These are phyloP conservation scores for Pythium rhizo-oryzae DNA, from an alignment of 352 stramenopile genomes.

Conservation along the genomic window DNA sequence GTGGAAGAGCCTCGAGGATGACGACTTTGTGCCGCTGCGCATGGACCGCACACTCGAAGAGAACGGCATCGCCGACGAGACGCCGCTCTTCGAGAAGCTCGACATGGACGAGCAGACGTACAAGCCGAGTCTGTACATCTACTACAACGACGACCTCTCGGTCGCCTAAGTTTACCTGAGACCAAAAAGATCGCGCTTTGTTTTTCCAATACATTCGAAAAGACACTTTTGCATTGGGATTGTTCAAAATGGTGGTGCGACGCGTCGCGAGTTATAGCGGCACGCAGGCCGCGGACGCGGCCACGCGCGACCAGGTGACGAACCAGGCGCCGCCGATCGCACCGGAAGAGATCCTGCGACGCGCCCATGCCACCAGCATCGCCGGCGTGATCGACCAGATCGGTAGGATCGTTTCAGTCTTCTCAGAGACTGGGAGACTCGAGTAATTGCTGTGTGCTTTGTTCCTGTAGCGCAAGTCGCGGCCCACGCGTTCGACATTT, in stretches of 20 bases:
- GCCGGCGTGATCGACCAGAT: slow-evolving; percentile 56
- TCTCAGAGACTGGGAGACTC: background rate
- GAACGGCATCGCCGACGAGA: slow-evolving; percentile 90
- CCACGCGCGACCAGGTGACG: background rate
- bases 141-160: slow-evolving; percentile 95
- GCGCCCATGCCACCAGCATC: slow-evolving; percentile 48
- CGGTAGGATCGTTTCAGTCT: slow-evolving; percentile 30
- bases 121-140: slow-evolving; percentile 90
- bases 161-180: slow-evolving; percentile 48
- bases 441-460: background rate
- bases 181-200: background rate
- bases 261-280: slow-evolving; percentile 13
- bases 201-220: background rate
- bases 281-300: slow-evolving; percentile 5
- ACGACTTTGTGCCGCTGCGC: slow-evolving; percentile 88
- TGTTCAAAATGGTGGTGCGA: slow-evolving; percentile 15
- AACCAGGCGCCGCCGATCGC: slow-evolving; percentile 1
- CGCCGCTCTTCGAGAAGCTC: slow-evolving; percentile 75
- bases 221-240: background rate
- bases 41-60: slow-evolving; percentile 89
- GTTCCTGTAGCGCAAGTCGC: slow-evolving; percentile 41
- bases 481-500: slow-evolving; percentile 53
- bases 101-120: slow-evolving; percentile 89
- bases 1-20: slow-evolving; percentile 88
- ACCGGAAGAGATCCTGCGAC: slow-evolving; percentile 51